Evolutionary conservation across 2,329 filamentous ascomycete genomes (phyloP).

Genomic region (Dactylellina sp.): DNA sequence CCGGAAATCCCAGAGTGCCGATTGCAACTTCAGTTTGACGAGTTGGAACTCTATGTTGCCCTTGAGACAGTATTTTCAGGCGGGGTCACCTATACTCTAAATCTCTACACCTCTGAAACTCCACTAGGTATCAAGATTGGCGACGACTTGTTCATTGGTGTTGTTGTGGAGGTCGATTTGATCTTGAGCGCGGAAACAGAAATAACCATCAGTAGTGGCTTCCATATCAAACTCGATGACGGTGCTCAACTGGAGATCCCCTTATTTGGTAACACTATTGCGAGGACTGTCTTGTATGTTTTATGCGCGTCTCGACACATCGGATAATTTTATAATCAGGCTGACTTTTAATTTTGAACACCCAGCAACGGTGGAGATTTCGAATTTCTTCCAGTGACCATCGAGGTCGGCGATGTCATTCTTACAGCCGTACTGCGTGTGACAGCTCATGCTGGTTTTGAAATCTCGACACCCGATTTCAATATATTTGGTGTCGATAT

Average conservation of each 20-base stretch:
- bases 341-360: too few relatives aligned
- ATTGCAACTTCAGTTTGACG: constrained; percentile 68
- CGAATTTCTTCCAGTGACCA: constrained; percentile 70
- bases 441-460: constrained; percentile 65
- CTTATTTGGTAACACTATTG: constrained; percentile 68
- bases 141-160: constrained; percentile 65
- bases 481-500: constrained; percentile 61
- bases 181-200: constrained; percentile 67
- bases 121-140: constrained; percentile 64
- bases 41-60: constrained; percentile 68
- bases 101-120: constrained; percentile 67
- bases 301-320: neutral
- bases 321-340: neutral
- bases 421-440: constrained; percentile 68
- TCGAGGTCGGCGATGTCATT: constrained; percentile 65
- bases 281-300: constrained; percentile 68
- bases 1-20: constrained; percentile 65
- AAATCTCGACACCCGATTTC: constrained; percentile 57
- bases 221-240: constrained; percentile 70
- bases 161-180: constrained; percentile 69
- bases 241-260: constrained; percentile 67
- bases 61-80: constrained; percentile 65
- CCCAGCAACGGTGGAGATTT: constrained; percentile 69
- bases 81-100: constrained; percentile 67
- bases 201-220: constrained; percentile 69